Evolutionary conservation across 2,329 filamentous ascomycete genomes (phyloP).

Genomic region (Pseudogymnoascus destructans): DNA sequence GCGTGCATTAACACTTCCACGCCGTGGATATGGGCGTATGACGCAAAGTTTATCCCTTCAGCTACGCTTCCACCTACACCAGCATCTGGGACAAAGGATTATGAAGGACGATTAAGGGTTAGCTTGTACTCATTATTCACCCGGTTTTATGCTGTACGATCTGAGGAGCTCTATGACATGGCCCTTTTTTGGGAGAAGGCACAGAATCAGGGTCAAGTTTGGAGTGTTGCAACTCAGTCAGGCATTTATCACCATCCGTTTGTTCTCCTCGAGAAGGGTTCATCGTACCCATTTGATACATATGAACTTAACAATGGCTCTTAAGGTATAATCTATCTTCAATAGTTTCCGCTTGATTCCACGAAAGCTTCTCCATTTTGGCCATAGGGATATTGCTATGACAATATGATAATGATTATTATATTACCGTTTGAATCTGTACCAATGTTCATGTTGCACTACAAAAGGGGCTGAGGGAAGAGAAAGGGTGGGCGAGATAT

Average conservation of each 20-base stretch:
- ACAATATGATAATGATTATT: too few relatives aligned
- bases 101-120: not conserved
- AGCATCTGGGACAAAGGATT: not conserved
- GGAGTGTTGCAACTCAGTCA: not conserved
- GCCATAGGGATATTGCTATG: too few relatives aligned
- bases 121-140: not conserved
- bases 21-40: not conserved
- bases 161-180: conserved; percentile 8
- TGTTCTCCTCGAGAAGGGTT: not conserved
- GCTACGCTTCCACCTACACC: not conserved
- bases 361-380: too few relatives aligned
- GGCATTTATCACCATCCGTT: conserved; percentile 8
- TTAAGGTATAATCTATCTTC: not conserved
- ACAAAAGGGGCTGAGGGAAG: too few relatives aligned
- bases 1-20: not conserved
- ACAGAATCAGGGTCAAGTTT: conserved; percentile 7
- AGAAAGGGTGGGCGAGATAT: too few relatives aligned
- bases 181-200: conserved; percentile 9
- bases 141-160: conserved; percentile 8
- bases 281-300: not conserved
- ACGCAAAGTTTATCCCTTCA: not conserved
- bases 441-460: too few relatives aligned
- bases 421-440: too few relatives aligned
- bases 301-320: not conserved
- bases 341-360: too few relatives aligned